Conservation (phyloP, 345 rosid genomes). For the Mallotus nudiflorus region DNA sequence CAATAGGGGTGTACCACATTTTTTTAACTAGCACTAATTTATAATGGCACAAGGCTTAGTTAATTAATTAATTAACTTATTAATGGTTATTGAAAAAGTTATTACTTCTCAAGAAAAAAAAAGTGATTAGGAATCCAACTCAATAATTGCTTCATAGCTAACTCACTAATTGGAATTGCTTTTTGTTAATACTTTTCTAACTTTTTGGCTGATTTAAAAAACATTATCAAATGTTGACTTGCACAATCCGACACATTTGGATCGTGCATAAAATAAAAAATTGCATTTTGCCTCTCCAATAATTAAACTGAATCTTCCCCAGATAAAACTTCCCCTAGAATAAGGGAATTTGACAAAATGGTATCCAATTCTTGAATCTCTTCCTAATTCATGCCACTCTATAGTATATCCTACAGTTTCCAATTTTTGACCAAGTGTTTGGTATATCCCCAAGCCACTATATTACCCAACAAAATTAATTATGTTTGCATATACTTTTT, state of each 20-base stretch:
- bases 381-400: not conserved
- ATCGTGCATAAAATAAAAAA: not conserved
- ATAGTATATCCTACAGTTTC: not conserved
- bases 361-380: not conserved
- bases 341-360: not conserved
- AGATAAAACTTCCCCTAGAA: conserved; percentile 9
- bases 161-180: not conserved
- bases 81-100: no score
- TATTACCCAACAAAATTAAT: no score
- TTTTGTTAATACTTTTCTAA: not conserved
- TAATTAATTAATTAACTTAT: not conserved
- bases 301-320: conserved; percentile 19
- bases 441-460: not conserved
- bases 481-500: no score
- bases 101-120: no score
- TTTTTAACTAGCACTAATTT: no score
- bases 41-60: not conserved
- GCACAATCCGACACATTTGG: not conserved
- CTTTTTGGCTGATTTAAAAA: not conserved
- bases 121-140: conserved; percentile 5
- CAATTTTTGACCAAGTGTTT: not conserved
- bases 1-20: not conserved
- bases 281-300: not conserved
- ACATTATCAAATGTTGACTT: not conserved
- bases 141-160: not conserved